Base-by-base conservation (phyloP, 1,139 yeast genomes). In the Yamadazyma siamensis region DNA sequence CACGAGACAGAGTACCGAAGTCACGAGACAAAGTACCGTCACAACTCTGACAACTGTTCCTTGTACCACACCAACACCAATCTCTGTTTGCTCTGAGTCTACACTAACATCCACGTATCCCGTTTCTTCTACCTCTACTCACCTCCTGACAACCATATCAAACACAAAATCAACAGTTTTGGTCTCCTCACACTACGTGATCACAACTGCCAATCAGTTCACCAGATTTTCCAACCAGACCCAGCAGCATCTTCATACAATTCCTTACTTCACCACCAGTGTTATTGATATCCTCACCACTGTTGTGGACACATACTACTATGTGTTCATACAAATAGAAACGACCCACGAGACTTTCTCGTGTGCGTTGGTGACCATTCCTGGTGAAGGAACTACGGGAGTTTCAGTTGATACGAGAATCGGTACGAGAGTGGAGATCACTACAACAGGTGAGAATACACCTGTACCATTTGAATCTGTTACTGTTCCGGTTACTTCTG, bases 201-300 rank as follows among this genome's bases (percentile, higher is more conserved):
- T n/a, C n/a, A n/a, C n/a, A n/a, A n/a, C n/a, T n/a, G n/a, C n/a
- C n/a, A n/a, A n/a, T n/a, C n/a, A n/a, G n/a, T n/a, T n/a, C n/a
- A n/a, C n/a, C n/a, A n/a, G n/a, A n/a, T n/a, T n/a, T n/a, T n/a
- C n/a, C n/a, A n/a, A n/a, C n/a, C n/a, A n/a, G n/a, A n/a, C n/a
- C n/a, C n/a, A n/a, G n/a, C n/a, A n/a, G n/a, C n/a, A 25, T 8
- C 12, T 23, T 2, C 12, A 17, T 8, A 31, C 40, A 6, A 14
- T 33, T 13, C 29, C 41, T 3, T 9, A 29, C 10, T 33, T 31
- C 19, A 25, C 35, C 5, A 28, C 33, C 3, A 11, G 28, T 2
- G 33, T 37, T n/a, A 15, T 13, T 10, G 35, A 35, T 19, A 3
- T 19, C 3, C 6, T 37, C 8, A 30, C 28, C 4, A 33, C 39